phyloP scores from a whole-genome alignment of 129 eudicot species.

The Helianthus tuberosus region DNA sequence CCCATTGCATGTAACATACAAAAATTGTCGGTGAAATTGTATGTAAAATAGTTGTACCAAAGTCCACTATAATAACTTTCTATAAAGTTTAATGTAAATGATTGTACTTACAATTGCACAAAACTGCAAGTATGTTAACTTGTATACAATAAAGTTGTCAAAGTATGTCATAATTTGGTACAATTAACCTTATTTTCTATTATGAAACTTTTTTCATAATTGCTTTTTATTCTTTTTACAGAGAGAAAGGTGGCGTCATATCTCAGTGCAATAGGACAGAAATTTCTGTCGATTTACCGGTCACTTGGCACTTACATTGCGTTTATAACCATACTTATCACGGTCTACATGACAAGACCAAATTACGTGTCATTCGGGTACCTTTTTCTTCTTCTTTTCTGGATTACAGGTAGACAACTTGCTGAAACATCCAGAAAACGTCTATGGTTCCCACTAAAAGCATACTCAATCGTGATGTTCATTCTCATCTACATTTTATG shows the following conservation, averaged over 20 bases:
- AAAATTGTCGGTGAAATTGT: neutral
- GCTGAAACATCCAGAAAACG: conserved; percentile 84
- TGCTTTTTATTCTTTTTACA: conserved; percentile 41
- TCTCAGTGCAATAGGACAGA: conserved; percentile 87
- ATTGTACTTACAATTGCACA: neutral
- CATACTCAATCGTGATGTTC: conserved; percentile 71
- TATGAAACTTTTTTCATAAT: conserved; percentile 10
- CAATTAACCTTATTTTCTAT: neutral
- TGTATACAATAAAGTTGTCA: neutral
- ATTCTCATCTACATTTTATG: conserved; percentile 69
- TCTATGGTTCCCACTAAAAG: conserved; percentile 93
- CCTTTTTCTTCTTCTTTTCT: conserved; percentile 82
- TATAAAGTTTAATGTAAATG: neutral
- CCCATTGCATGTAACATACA: neutral
- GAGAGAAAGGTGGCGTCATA: conserved; percentile 90
- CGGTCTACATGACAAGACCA: conserved; percentile 79
- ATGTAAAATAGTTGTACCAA: neutral
- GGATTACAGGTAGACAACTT: conserved; percentile 96
- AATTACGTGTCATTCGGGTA: conserved; percentile 90
- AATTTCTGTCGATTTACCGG: conserved; percentile 67
- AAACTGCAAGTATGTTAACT: neutral
- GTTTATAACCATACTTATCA: conserved; percentile 77
- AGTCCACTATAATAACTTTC: neutral
- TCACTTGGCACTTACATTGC: conserved; percentile 93
- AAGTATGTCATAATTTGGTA: neutral